Percentiles rank a stretch among this genome's conserved stretches.
Conservation (phyloP, 176 grass and related monocot species). For the Echinochloa phyllopogon region DNA sequence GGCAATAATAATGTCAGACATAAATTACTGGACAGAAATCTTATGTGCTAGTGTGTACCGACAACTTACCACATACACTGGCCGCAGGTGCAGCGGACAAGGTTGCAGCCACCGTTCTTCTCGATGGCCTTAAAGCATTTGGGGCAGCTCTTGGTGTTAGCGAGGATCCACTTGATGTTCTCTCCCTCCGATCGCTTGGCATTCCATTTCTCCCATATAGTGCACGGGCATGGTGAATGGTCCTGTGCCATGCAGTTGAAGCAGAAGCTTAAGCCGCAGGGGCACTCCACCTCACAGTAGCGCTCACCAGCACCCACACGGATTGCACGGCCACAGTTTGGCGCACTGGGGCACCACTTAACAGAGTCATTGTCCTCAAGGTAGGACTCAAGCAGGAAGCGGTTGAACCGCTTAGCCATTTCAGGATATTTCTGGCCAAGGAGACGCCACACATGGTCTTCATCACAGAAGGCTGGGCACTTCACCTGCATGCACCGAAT, state of each 20-base stretch:
- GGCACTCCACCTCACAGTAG: slow-evolving; percentile 56
- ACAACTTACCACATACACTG: slow-evolving; percentile 48
- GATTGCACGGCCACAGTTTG: slow-evolving; percentile 59
- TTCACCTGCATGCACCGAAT: slow-evolving; percentile 63
- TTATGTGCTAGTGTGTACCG: neutral
- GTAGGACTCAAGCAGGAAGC: slow-evolving; percentile 59
- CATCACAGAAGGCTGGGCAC: slow-evolving; percentile 56
- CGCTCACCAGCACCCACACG: slow-evolving; percentile 30
- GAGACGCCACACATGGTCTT: slow-evolving; percentile 38
- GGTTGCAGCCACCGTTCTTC: slow-evolving; percentile 57
- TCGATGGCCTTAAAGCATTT: slow-evolving; percentile 60
- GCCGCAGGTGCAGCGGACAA: slow-evolving; percentile 44
- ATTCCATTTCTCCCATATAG: slow-evolving; percentile 55
- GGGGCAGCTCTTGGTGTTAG: slow-evolving; percentile 66
- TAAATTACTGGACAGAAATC: neutral
- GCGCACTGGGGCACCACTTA: slow-evolving; percentile 65
- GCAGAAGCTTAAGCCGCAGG: slow-evolving; percentile 60
- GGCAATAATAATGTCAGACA: neutral
- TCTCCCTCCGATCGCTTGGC: slow-evolving; percentile 40
- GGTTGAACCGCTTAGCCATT: slow-evolving; percentile 50
- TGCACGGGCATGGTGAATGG: slow-evolving; percentile 65
- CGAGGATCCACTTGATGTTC: slow-evolving; percentile 58
- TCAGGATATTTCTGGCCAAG: slow-evolving; percentile 47
- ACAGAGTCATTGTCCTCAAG: slow-evolving; percentile 60
- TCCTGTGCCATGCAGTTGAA: slow-evolving; percentile 49